Conservation (phyloP, 106 monocot genomes). For the Narthecium ossifragum region DNA sequence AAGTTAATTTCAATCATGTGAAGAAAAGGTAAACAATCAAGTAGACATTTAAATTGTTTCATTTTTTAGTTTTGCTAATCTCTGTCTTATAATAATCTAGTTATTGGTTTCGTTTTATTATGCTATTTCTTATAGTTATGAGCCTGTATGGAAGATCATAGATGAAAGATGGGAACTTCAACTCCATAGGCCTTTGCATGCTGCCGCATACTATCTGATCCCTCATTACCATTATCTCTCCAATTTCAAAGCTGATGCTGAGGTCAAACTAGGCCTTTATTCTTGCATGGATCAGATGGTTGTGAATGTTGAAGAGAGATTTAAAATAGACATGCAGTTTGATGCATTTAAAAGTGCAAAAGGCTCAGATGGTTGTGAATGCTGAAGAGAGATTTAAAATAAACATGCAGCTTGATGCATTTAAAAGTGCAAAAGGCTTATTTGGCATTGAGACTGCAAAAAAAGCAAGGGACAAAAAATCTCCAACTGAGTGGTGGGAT, state of each 20-base stretch:
- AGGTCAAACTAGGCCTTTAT: neutral
- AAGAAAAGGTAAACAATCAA: neutral
- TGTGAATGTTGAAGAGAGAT: neutral
- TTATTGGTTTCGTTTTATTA: neutral
- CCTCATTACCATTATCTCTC: neutral
- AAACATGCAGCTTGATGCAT: neutral
- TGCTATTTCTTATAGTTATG: neutral
- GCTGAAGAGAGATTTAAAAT: too few relatives aligned
- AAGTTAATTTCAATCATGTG: neutral
- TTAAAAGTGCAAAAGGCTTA: neutral
- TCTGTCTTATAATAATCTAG: neutral
- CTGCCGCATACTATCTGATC: neutral
- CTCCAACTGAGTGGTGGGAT: neutral
- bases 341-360: neutral
- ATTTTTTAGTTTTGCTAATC: neutral
- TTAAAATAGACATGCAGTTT: neutral
- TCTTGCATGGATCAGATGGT: neutral
- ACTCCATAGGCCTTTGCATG: neutral
- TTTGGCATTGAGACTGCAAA: neutral
- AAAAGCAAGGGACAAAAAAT: neutral
- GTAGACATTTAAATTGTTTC: too few relatives aligned
- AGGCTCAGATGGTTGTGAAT: neutral
- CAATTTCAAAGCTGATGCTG: neutral
- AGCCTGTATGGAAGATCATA: neutral
- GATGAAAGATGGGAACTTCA: slow-evolving; percentile 7